Evolutionary conservation across 306 rosid genomes (phyloP).

Genomic region (Nissolia schottii): DNA sequence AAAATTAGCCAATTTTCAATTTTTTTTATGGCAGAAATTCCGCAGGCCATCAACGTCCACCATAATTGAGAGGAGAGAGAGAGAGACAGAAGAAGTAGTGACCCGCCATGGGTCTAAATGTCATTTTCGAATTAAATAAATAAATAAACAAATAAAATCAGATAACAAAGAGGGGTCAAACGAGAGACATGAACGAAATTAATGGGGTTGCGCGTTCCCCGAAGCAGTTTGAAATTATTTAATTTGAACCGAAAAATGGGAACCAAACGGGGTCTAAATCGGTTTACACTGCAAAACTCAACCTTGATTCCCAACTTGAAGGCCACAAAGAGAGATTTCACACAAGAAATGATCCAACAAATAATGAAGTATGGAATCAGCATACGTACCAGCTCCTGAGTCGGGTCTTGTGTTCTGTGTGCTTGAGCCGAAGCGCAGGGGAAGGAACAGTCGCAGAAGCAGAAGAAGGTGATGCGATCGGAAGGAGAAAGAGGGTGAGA

Average conservation of each 20-base stretch:
- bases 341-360: neutral
- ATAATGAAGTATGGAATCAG: neutral
- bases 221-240: neutral
- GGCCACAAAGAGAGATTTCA: neutral
- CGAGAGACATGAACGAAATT: conserved; percentile 16
- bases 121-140: conserved; percentile 21
- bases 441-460: neutral
- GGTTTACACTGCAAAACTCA: too few relatives aligned
- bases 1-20: neutral
- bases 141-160: neutral
- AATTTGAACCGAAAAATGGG: neutral
- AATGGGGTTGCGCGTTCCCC: neutral
- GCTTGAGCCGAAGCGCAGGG: neutral
- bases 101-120: conserved; percentile 30
- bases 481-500: conserved; percentile 12
- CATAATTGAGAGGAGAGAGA: conserved; percentile 32
- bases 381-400: conserved; percentile 23
- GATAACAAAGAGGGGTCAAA: neutral
- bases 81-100: neutral
- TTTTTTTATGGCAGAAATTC: neutral
- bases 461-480: conserved; percentile 12
- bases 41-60: neutral
- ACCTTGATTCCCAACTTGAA: neutral
- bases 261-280: too few relatives aligned
- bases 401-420: neutral